Conservation (phyloP, 106 monocot species). For the Platanthera guangdongensis region DNA sequence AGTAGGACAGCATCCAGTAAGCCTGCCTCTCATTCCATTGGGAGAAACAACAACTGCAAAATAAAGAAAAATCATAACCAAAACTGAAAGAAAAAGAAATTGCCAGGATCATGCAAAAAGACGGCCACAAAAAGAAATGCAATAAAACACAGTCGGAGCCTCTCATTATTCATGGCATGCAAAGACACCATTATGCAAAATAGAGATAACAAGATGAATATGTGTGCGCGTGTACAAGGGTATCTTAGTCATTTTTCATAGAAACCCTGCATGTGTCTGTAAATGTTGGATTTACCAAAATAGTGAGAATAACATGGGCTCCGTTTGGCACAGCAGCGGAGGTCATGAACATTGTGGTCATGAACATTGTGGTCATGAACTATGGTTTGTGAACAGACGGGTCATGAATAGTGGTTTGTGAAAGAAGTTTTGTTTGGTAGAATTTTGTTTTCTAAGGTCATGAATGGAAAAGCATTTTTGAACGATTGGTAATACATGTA, state of each 20-base stretch:
- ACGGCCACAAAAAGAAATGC: neutral
- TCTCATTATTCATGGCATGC: neutral
- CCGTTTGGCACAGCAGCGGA: too few species aligned
- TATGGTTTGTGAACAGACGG: too few species aligned
- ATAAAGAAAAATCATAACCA: conserved; percentile 6
- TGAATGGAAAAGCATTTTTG: too few species aligned
- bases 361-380: too few species aligned
- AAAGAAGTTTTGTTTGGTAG: too few species aligned
- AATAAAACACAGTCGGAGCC: neutral
- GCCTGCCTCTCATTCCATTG: conserved; percentile 83
- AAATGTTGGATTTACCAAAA: too few species aligned
- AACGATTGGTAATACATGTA: too few species aligned
- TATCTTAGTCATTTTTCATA: neutral
- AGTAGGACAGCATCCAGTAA: conserved; percentile 77
- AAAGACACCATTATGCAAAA: neutral
- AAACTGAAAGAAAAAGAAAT: neutral
- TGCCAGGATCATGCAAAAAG: neutral
- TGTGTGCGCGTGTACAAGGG: neutral
- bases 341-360: too few species aligned
- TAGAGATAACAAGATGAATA: neutral
- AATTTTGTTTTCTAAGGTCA: too few species aligned
- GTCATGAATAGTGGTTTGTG: too few species aligned
- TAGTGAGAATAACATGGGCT: too few species aligned
- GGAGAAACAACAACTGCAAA: conserved; percentile 81
- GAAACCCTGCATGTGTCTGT: too few species aligned